These are phyloP conservation scores for Phytophthora megakarya DNA, from an alignment of 352 stramenopile species.

Conservation along the genomic window DNA sequence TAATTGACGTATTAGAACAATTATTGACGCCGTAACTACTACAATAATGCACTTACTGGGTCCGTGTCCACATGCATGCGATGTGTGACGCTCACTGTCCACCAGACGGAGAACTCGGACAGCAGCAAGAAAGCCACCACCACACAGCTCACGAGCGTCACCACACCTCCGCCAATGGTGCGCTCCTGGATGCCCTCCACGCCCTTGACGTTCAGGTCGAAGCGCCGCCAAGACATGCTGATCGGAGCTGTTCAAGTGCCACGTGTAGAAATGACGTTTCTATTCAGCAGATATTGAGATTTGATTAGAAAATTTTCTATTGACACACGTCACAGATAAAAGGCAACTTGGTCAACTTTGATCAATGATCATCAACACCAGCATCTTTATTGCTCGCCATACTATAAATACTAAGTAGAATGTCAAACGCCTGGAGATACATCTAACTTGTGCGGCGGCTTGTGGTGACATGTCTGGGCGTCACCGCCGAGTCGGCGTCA, in stretches of 20 bases:
- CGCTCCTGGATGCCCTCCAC: conserved; percentile 90
- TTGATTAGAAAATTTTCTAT: neutral
- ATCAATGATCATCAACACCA: too few species aligned
- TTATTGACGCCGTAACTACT: conserved; percentile 5
- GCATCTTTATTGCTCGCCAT: neutral
- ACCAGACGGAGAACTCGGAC: conserved; percentile 87
- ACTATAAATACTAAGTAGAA: conserved; percentile 30
- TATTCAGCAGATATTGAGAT: too few species aligned
- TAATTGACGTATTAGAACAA: conserved; percentile 7
- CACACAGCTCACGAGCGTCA: conserved; percentile 82
- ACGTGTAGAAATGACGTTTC: conserved; percentile 33
- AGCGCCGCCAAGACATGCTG: conserved; percentile 70
- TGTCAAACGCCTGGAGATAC: conserved; percentile 17
- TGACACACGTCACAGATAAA: neutral
- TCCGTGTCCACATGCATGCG: conserved; percentile 89
- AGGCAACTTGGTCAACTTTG: neutral
- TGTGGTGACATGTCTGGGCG: neutral
- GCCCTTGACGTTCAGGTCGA: conserved; percentile 90
- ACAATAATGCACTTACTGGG: conserved; percentile 50
- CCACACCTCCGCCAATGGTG: conserved; percentile 80
- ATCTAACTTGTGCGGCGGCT: conserved; percentile 23
- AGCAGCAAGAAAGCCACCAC: conserved; percentile 77
- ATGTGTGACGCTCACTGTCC: conserved; percentile 81
- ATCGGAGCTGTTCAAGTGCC: conserved; percentile 25
- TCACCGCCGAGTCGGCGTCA: conserved; percentile 23